Evolutionary conservation across 2,329 filamentous ascomycete species (phyloP), one percentile per base, ranked within the genome.

Genomic region (Rhexocercosporidium sp.): DNA sequence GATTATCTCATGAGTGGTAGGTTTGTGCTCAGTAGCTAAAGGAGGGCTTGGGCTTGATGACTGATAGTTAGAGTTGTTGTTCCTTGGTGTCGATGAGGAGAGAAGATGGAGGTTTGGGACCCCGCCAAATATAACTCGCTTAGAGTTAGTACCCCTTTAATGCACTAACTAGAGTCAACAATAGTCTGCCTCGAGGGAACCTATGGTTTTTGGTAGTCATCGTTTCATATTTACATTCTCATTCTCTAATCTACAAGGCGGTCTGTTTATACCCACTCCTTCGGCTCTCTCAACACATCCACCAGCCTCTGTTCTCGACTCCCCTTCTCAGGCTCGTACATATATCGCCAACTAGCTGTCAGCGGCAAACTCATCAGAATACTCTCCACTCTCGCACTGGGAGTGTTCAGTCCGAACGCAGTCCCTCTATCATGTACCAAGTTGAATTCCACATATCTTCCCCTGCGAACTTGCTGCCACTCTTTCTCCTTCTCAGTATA

Each of bases 391-490:
- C 96, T 87, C 6, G 94, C 92, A 49, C 93, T 93, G 0, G 96
- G 96, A 0, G 95, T 97, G 76, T 96, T 96, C 70, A 99, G 82
- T 1, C 96, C 96, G 79, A 99, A 99, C 8, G 92, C 90, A 1
- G 96, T 99, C 2, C 96, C 96, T 29, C 96, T 88, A 81, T 99
- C 96, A 81, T 99, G 94, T 65, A 99, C 93, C 44, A 99, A 86
- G 81, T 99, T 99, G 81, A 99, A 99, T 81, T 99, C 96, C 70
- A 99, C 96, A 78, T 99, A 99, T 75, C 94, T 86, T n/a, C 96
- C 96, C 71, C 96, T 85, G 59, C 96, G 87, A 70, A 99, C 85
- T 82, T 98, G 96, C 82, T 99, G 96, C 96, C 96, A 99, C 72
- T 92, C 88, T 83, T 97, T 97, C 82, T 97, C 92, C 73, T 90